Conservation (phyloP, 257 asterid species). For the Paraleonurus japonicus region DNA sequence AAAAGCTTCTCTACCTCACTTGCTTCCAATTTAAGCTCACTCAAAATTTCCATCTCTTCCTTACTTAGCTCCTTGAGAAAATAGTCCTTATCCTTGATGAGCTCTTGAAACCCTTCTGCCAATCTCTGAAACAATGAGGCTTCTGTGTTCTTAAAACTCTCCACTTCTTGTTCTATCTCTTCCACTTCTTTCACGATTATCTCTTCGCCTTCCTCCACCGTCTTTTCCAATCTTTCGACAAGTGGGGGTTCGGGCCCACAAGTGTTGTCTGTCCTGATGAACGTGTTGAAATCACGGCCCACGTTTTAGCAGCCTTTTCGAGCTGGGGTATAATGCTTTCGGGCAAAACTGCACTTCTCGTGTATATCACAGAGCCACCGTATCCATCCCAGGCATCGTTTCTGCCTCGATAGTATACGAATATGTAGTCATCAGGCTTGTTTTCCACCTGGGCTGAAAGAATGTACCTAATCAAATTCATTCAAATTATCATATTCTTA, state of each 20-base stretch:
- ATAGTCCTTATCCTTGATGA: slow-evolving; percentile 64
- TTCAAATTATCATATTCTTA: neutral
- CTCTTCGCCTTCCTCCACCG: slow-evolving; percentile 92
- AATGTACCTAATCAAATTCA: slow-evolving; percentile 64
- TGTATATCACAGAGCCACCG: slow-evolving; percentile 90
- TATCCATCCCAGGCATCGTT: slow-evolving; percentile 99
- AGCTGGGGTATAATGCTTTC: slow-evolving; percentile 77
- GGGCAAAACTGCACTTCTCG: slow-evolving; percentile 74
- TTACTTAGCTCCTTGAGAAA: slow-evolving; percentile 62
- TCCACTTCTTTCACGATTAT: slow-evolving; percentile 73
- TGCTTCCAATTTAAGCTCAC: slow-evolving; percentile 82
- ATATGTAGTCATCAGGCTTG: slow-evolving; percentile 75
- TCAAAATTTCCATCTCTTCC: slow-evolving; percentile 85
- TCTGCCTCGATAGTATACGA: slow-evolving; percentile 80
- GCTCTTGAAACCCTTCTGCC: slow-evolving; percentile 73
- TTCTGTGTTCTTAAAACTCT: slow-evolving; percentile 64
- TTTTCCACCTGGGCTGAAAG: slow-evolving; percentile 73
- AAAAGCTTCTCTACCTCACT: slow-evolving; percentile 76
- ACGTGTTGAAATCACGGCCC: slow-evolving; percentile 67
- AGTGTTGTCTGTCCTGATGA: slow-evolving; percentile 68
- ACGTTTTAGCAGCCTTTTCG: slow-evolving; percentile 68
- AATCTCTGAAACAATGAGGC: slow-evolving; percentile 50
- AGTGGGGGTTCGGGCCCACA: slow-evolving; percentile 97
- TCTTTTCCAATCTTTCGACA: slow-evolving; percentile 86
- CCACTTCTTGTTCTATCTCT: slow-evolving; percentile 72